Conservation (phyloP, 495 filamentous ascomycete genomes). For the Talaromyces liani region DNA sequence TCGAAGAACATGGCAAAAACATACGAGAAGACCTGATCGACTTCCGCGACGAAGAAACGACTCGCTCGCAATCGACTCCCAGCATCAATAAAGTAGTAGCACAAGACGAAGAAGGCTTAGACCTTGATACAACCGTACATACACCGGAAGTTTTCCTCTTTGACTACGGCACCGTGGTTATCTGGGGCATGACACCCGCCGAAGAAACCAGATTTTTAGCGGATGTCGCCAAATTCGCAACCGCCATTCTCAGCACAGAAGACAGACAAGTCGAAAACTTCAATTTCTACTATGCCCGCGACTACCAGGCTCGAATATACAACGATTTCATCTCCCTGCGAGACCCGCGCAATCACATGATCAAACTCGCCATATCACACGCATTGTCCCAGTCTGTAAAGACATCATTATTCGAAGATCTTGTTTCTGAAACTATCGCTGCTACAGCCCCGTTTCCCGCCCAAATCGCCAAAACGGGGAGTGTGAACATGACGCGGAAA, state of each 20-base stretch:
- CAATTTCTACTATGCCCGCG: constrained; percentile 97
- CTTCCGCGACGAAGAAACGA: constrained; percentile 30
- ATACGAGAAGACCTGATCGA: constrained; percentile 49
- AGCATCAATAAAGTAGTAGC: not conserved
- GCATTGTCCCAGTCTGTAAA: constrained; percentile 88
- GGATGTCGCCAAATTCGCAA: constrained; percentile 92
- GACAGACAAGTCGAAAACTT: constrained; percentile 95
- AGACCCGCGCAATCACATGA: constrained; percentile 94
- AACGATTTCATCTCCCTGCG: constrained; percentile 96
- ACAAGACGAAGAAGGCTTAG: constrained; percentile 18
- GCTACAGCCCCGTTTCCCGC: constrained; percentile 82
- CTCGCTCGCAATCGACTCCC: constrained; percentile 16
- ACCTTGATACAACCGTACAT: constrained; percentile 63
- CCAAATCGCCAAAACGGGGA: constrained; percentile 85
- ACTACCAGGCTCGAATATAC: constrained; percentile 97
- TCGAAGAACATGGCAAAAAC: constrained; percentile 41
- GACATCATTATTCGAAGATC: constrained; percentile 96
- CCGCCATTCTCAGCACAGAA: constrained; percentile 76
- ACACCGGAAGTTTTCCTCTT: constrained; percentile 94
- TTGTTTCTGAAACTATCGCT: constrained; percentile 87
- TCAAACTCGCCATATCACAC: constrained; percentile 92
- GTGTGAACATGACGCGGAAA: constrained; percentile 70
- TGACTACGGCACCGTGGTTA: constrained; percentile 99
- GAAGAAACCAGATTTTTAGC: constrained; percentile 86
- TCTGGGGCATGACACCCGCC: constrained; percentile 88